Evolutionary conservation across 148 eudicot species (phyloP).

Genomic region (Dianthus caryophyllus): DNA sequence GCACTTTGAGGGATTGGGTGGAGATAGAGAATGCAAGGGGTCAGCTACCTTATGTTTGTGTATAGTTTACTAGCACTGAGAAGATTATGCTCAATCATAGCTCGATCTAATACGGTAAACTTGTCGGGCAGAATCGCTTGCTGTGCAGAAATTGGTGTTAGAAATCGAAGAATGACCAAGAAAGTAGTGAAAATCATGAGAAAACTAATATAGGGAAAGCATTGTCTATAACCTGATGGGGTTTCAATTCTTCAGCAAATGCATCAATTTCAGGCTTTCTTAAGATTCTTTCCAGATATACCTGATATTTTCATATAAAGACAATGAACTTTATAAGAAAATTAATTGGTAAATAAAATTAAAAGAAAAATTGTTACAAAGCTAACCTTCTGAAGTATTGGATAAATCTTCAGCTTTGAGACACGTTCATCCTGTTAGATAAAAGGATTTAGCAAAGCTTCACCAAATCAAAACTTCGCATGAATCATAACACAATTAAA

Average conservation of each 20-base stretch:
- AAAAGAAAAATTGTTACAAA: background rate
- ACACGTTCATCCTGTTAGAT: constrained; percentile 88
- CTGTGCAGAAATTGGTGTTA: constrained; percentile 36
- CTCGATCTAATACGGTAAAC: constrained; percentile 94
- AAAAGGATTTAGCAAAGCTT: constrained; percentile 10
- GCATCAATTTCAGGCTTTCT: constrained; percentile 99
- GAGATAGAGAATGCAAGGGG: background rate
- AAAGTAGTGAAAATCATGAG: background rate
- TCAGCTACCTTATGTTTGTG: constrained; percentile 78
- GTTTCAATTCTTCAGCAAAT: constrained; percentile 92
- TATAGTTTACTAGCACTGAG: constrained; percentile 97
- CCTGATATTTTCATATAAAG: constrained; percentile 35
- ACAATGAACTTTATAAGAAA: background rate
- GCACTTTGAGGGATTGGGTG: background rate
- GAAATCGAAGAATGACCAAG: background rate
- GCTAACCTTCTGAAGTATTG: constrained; percentile 90
- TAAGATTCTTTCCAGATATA: constrained; percentile 89
- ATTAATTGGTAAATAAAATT: background rate
- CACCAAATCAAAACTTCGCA: background rate
- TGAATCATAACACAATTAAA: constrained; percentile 9
- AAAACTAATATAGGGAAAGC: background rate
- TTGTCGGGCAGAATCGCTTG: constrained; percentile 93
- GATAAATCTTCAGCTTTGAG: constrained; percentile 93
- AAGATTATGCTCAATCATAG: constrained; percentile 99
- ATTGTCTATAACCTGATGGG: constrained; percentile 66